Base-by-base conservation (phyloP, 2,329 filamentous ascomycete genomes). In the Penicillium sp. region DNA sequence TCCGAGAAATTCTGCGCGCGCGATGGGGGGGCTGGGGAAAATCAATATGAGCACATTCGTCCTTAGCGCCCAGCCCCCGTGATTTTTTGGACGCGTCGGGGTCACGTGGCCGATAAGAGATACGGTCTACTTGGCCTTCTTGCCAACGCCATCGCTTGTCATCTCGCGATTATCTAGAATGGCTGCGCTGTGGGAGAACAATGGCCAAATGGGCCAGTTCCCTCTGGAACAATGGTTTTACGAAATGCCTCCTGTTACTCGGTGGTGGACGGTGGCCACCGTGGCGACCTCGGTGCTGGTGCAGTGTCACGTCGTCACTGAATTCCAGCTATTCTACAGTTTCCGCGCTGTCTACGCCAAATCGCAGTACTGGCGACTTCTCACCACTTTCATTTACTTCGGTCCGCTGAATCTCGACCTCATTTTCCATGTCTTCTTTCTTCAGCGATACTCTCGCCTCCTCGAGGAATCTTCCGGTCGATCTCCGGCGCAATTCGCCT, bases 161-260 rank as follows among this genome's bases (percentile, higher is more conserved):
- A 46, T 26, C 31, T 39, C 23, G 18, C 26, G 26, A 34, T 34
- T 51, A 16, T 38, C 7, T n/a, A 29, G 8, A 43, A 76, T 76
- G 74, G 74, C 73, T 51, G 74, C 71, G 42, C 61, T 77, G 38
- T 76, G 72, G 67, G 75, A 72, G 29, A 75, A 75, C 58, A 74
- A 69, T 44, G 74, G 68, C 13, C 74, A 76, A 51, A 76, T 77
- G 57, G 78, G 79, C 51, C 81, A 83, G 57, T 80, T 96, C 67
- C 94, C 93, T 39, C 81, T 99, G 7, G 94, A 97, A 74, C 88
- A 93, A 63, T 99, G 94, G 94, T 97, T 96, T 74, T 96, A 90
- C 82, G 94, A 99, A 73, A 96, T 96, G 88, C 94, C 94, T 3
- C 85, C 94, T 24, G 95, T 92, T 74, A 99, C 94, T 34, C 81